Evolutionary conservation across 257 asterid species (phyloP).

Genomic region (Scutellaria minor): DNA sequence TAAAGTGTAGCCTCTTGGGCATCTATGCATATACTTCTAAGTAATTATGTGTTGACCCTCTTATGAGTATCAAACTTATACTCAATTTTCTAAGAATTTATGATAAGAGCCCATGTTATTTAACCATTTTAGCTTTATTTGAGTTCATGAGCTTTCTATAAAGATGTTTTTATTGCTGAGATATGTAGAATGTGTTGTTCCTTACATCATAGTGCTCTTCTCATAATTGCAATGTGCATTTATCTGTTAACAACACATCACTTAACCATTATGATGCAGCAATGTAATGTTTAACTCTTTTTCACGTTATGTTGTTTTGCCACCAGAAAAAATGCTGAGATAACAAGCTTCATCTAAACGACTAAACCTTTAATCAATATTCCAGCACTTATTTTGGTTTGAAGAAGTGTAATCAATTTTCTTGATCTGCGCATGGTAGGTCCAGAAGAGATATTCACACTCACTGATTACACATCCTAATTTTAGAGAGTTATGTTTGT

Average conservation of each 20-base stretch:
- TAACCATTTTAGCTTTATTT: constrained; percentile 1
- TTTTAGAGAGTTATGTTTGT: too few relatives aligned
- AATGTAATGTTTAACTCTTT: background rate
- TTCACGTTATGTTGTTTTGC: constrained; percentile 19
- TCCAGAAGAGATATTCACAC: too few relatives aligned
- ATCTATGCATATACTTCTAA: constrained; percentile 40
- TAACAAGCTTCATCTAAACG: background rate
- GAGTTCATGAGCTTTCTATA: background rate
- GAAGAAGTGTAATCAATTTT: background rate
- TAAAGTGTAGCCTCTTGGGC: constrained; percentile 42
- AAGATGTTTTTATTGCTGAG: constrained; percentile 10
- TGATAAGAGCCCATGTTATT: constrained; percentile 16
- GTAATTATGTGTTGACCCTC: constrained; percentile 11
- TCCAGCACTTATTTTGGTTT: background rate
- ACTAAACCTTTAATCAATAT: too few relatives aligned
- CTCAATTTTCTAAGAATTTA: constrained; percentile 11
- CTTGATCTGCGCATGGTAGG: too few relatives aligned
- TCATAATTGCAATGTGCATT: background rate
- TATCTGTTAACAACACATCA: background rate
- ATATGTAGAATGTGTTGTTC: background rate
- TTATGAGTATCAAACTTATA: background rate
- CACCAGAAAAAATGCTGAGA: background rate
- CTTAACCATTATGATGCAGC: background rate
- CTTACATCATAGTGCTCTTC: background rate
- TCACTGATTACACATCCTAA: too few relatives aligned